Base-by-base conservation (phyloP, 73 alveolate species). In the Durusdinium trenchii region DNA sequence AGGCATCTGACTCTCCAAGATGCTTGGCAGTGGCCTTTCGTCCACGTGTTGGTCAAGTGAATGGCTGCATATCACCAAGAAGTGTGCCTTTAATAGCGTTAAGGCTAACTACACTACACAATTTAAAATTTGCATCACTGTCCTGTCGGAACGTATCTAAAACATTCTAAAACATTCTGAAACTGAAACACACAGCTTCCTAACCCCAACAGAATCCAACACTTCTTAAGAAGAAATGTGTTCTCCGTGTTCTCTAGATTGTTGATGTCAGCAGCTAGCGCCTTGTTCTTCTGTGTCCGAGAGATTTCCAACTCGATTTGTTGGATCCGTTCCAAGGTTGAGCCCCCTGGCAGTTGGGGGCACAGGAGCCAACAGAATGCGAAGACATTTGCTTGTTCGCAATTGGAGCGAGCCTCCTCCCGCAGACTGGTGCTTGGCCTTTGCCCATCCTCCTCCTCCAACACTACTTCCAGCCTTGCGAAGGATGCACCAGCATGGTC, bases 281-380 rank as follows among this genome's bases (percentile, higher is more conserved):
- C 99, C 99, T 99, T 99, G 99, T 99, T 99, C 99, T 99, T 99
- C 99, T 99, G 99, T 61, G 99, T 99, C 46, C 99, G 69, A n/a
- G 93, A 73, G 83, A 94, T 94, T 51, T 94, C 99, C 83, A 75
- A 47, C 93, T 94, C 99, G 45, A 94, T 75, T 16, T 73, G 93
- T 42, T 50, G 84, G 50, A 94, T 94, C 75, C 93, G 43, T 57
- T 94, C 99, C 76, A 94, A 51, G 69, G 98, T 48, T 54, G 61
- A 35, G 42, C 98, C 98, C 40, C 98, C 98, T 91, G 54, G 54
- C 14, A 35, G 38, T 35, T 30, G 9, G 50, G 26, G 46, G 62
- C 57, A 10, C n/a, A n/a, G 64, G 30, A 30, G 46, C 30, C 71
- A 16, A 43, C 35, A 16, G 6, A 45, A 23, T 81, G 69, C 43